A percentile compares a stretch with the other conserved stretches of the same genome.
phyloP scores from a whole-genome alignment of 2,329 filamentous ascomycete species.

The Knufia fluminis region DNA sequence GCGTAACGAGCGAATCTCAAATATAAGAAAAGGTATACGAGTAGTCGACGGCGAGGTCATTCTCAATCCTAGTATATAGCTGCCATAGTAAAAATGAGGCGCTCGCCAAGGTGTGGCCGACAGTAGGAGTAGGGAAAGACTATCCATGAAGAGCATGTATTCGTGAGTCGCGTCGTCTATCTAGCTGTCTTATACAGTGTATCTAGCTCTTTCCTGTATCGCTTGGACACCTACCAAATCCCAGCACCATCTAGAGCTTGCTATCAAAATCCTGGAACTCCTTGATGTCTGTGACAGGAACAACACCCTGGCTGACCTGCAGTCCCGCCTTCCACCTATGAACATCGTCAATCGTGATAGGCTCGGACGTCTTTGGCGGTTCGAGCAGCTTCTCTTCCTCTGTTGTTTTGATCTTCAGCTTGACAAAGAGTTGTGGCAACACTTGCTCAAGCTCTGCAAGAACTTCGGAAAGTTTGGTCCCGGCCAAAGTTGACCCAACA shows the following conservation, averaged over 20 bases:
- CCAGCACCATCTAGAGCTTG: constrained; percentile 71
- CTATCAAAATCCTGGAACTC: constrained; percentile 79
- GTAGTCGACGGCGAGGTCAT: too few relatives aligned
- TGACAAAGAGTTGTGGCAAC: constrained; percentile 36
- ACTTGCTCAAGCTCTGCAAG: constrained; percentile 42
- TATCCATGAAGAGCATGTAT: neutral
- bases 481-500: constrained; percentile 40
- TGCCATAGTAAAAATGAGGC: too few relatives aligned
- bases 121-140: neutral
- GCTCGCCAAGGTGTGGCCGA: too few relatives aligned
- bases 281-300: constrained; percentile 62
- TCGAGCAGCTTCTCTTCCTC: constrained; percentile 28
- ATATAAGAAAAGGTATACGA: too few relatives aligned
- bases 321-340: constrained; percentile 70
- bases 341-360: constrained; percentile 63
- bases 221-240: neutral
- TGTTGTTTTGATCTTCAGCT: constrained; percentile 33
- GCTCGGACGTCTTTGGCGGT: constrained; percentile 39
- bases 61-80: too few relatives aligned
- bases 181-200: neutral
- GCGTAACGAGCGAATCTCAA: too few relatives aligned
- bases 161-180: neutral
- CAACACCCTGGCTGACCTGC: constrained; percentile 61
- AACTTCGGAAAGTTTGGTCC: constrained; percentile 41
- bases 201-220: neutral